Percentiles rank a stretch among this genome's conserved stretches.
Evolutionary conservation across 352 stramenopile species (phyloP).

Genomic region (Phytophthora fragariaefolia): DNA sequence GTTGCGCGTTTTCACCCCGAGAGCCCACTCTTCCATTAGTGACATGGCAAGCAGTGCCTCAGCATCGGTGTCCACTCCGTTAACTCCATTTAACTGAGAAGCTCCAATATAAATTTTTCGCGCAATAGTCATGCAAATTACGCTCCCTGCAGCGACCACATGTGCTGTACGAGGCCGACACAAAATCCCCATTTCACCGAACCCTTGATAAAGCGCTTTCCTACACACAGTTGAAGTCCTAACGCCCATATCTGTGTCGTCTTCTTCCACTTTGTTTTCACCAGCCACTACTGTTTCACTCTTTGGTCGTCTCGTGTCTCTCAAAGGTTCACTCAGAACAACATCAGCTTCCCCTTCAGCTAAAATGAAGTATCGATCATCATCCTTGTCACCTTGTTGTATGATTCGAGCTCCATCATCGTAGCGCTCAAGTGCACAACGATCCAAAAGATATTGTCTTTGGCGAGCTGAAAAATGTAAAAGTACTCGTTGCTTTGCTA

Average conservation of each 20-base stretch:
- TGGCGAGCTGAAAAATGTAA: slow-evolving; percentile 47
- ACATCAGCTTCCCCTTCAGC: slow-evolving; percentile 65
- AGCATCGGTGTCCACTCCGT: slow-evolving; percentile 53
- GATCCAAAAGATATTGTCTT: slow-evolving; percentile 50
- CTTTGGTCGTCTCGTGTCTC: slow-evolving; percentile 5
- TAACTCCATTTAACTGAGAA: slow-evolving; percentile 38
- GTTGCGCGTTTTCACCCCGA: slow-evolving; percentile 65
- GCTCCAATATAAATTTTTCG: slow-evolving; percentile 57
- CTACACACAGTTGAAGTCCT: slow-evolving; percentile 49
- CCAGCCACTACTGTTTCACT: neutral
- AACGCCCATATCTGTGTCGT: slow-evolving; percentile 8
- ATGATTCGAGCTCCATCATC: slow-evolving; percentile 54
- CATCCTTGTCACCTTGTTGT: slow-evolving; percentile 59
- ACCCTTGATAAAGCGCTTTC: slow-evolving; percentile 72
- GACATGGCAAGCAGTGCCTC: slow-evolving; percentile 67
- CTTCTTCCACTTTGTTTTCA: slow-evolving; percentile 10
- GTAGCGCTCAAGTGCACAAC: slow-evolving; percentile 55
- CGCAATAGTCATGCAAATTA: slow-evolving; percentile 58
- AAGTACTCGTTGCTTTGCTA: slow-evolving; percentile 75
- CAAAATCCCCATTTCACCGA: slow-evolving; percentile 84
- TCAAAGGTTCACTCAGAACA: slow-evolving; percentile 48
- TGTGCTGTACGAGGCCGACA: slow-evolving; percentile 57
- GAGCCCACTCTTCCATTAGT: slow-evolving; percentile 74
- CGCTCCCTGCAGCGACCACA: slow-evolving; percentile 49
- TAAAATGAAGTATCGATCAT: slow-evolving; percentile 76